Evolutionary conservation across 192 early-diverging fungal species (phyloP).

Genomic region (Coemansia sp.): DNA sequence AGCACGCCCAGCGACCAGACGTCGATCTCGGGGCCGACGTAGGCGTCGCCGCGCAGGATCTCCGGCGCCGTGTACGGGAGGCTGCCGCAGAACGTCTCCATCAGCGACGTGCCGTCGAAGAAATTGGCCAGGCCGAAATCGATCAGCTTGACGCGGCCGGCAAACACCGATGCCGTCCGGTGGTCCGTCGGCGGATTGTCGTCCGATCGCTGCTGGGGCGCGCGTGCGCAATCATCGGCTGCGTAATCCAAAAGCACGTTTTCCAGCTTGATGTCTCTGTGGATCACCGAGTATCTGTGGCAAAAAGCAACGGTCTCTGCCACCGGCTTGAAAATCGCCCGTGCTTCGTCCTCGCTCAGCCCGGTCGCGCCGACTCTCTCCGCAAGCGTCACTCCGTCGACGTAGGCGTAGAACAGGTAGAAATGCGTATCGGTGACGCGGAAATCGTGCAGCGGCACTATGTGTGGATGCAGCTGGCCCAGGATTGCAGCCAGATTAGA

Average conservation of each 20-base stretch:
- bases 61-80: constrained; percentile 88
- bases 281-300: constrained; percentile 75
- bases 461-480: constrained; percentile 52
- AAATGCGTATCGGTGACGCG: constrained; percentile 57
- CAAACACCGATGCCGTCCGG: constrained; percentile 18
- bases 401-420: constrained; percentile 56
- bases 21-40: constrained; percentile 92
- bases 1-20: constrained; percentile 94
- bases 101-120: constrained; percentile 64
- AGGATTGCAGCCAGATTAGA: constrained; percentile 54
- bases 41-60: constrained; percentile 88
- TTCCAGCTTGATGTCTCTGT: constrained; percentile 90
- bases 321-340: constrained; percentile 35
- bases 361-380: constrained; percentile 45
- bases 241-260: constrained; percentile 71
- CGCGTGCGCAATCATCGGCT: constrained; percentile 7
- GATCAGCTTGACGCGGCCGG: constrained; percentile 77
- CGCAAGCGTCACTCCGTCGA: constrained; percentile 49
- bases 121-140: constrained; percentile 92
- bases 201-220: constrained; percentile 7
- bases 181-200: background rate
- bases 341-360: constrained; percentile 37
- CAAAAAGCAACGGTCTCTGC: constrained; percentile 54
- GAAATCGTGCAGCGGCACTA: constrained; percentile 52
- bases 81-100: constrained; percentile 92